Base-by-base conservation (phyloP, 225 moss, liverwort and hornwort species). In the Lunularia cruciata region DNA sequence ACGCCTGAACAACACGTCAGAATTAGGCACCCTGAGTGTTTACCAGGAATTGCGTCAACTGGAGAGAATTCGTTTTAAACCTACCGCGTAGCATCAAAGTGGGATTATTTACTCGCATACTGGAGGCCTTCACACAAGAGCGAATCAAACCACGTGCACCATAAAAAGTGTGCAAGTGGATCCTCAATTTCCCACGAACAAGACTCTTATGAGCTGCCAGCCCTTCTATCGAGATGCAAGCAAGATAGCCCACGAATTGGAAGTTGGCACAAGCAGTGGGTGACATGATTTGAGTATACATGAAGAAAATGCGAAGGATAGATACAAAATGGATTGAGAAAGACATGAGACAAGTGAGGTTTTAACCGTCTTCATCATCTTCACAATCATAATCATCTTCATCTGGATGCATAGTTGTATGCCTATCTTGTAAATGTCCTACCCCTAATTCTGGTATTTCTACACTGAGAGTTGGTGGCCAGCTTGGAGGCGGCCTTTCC, bases 371-470 rank as follows among this genome's bases (percentile, higher is more conserved):
- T 76, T 82, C 90, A 73, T 96, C 96, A 76, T 98, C 96, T 89
- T 98, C 92, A 83, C 92, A 98, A 81, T 98, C 96, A 74, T 98
- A 98, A 82, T 98, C 96, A 84, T 98, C 96, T 83, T 92, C 96
- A 77, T 92, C 92, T 73, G 87, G 90, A 78, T 95, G 94, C 74
- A 93, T 85, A 58, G 90, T 68, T 57, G 58, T 78, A 73, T 90
- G 87, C 77, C 86, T 79, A 85, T 88, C 96, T 68, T 83, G 89
- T 73, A 84, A 71, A 71, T 82, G 86, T 68, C 60, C 55, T 78
- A 79, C 71, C 81, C 84, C 88, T 90, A 98, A 77, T 72, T 81
- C 74, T 76, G 84, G 90, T 67, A 87, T 93, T 88, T 91, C 89
- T 88, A 91, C 90, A 86, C 78, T 71, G 58, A 80, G 80, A 18